These are phyloP conservation scores for Dictyophora rubrovolvata DNA, from an alignment of 768 basidiomycete species.

Conservation along the genomic window DNA sequence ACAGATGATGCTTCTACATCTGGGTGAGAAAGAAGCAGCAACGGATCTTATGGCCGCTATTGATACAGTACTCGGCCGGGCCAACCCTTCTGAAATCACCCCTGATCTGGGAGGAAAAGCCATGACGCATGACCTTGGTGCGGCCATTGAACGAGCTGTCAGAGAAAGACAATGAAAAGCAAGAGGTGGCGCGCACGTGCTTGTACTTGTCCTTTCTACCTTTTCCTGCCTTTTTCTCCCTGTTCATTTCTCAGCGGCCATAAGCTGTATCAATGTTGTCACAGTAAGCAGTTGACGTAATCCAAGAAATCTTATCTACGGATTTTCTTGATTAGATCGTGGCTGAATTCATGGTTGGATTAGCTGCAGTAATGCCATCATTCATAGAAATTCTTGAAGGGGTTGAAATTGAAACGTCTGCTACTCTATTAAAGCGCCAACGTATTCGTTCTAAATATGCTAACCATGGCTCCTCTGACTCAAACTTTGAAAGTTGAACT, in stretches of 20 bases:
- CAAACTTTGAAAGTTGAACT: neutral
- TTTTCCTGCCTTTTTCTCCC: neutral
- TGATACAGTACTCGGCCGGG: constrained; percentile 5
- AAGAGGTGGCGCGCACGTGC: neutral
- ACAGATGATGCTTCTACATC: constrained; percentile 40
- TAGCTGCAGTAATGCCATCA: no score
- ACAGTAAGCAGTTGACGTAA: no score
- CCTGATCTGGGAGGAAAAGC: constrained; percentile 4
- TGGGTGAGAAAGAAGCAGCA: constrained; percentile 33
- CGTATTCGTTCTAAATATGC: no score
- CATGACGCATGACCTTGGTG: constrained; percentile 4
- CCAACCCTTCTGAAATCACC: constrained; percentile 1
- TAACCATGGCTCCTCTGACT: neutral
- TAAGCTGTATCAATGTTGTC: no score
- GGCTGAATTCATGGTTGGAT: no score
- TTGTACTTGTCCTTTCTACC: no score
- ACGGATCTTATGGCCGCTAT: constrained; percentile 12
- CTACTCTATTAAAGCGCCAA: no score
- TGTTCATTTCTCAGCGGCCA: neutral
- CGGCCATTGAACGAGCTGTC: constrained; percentile 5
- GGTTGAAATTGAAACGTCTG: no score
- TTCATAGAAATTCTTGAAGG: no score
- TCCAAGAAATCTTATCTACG: no score
- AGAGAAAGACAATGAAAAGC: neutral
- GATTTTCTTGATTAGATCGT: no score